Evolutionary conservation across 306 rosid species (phyloP).

Genomic region (Carpinus fangiana): DNA sequence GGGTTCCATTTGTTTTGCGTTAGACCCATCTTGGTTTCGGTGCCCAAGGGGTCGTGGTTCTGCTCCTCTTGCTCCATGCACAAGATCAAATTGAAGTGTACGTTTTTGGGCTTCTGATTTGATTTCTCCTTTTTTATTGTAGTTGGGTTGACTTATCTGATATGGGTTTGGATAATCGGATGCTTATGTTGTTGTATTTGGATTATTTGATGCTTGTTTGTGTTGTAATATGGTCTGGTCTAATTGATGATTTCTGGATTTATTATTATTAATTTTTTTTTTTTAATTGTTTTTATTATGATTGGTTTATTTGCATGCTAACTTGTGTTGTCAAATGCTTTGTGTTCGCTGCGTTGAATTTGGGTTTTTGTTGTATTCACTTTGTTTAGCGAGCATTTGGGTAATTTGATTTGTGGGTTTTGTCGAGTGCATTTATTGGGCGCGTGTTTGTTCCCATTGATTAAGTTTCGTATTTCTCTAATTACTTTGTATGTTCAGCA

Average conservation of each 20-base stretch:
- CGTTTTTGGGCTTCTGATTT: neutral
- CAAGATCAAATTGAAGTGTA: conserved; percentile 35
- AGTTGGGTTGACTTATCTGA: neutral
- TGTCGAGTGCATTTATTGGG: neutral
- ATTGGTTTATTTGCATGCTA: neutral
- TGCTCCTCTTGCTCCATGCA: conserved; percentile 42
- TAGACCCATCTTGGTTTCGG: conserved; percentile 46
- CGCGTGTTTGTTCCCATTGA: neutral
- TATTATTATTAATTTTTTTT: neutral
- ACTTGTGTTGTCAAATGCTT: neutral
- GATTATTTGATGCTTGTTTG: neutral
- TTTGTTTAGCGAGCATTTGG: neutral
- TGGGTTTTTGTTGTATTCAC: neutral
- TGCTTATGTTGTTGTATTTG: neutral
- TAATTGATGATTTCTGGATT: neutral
- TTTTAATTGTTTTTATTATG: too few relatives aligned
- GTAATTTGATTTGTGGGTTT: neutral
- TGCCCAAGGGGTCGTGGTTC: conserved; percentile 55
- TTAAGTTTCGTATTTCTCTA: neutral
- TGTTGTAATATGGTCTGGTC: too few relatives aligned
- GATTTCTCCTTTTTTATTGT: neutral
- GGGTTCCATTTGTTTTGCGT: conserved; percentile 56
- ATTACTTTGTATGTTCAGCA: neutral
- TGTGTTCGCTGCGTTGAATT: neutral
- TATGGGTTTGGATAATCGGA: neutral